Evolutionary conservation across 768 basidiomycete genomes (phyloP), one percentile per base, ranked within the genome.

Genomic region (Amanita molliuscula): DNA sequence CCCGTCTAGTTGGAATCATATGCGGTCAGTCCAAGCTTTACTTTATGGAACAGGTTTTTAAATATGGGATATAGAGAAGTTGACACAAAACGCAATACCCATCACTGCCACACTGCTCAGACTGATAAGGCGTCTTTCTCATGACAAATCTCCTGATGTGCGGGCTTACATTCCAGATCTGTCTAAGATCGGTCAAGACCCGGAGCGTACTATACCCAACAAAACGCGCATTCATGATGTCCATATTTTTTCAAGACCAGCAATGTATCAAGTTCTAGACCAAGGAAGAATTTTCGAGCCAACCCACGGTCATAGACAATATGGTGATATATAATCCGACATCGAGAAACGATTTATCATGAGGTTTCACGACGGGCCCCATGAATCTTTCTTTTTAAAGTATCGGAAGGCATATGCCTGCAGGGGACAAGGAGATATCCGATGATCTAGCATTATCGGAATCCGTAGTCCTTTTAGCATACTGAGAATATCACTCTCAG

Each of bases 1-100:
- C 93, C n/a, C 77, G 91, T 44, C 74, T 90, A 41, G 65, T 82
- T 36, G 78, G 78, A 44, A 57, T 65, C 43, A 61, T 81, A 25
- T 71, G 67, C 55, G 74, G 85, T 86, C 65, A 61, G 79, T 69
- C 47, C 11, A 44, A 44, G 51, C 28, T 50, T 50, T 10, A 4
- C 21, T 6, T 10, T 8, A 33, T 11, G 7, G 15, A 6, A 34
- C 9, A n/a, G 6, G 8, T 1, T 18, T 31, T 20, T 40, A 16
- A 44, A 53, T 48, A 51, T 44, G 38, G 48, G 48, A 53, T 53
- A 35, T 56, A 73, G 70, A 61, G 20, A 60, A 55, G 47, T 56
- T 64, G 41, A 50, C 60, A 31, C 61, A 54, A 44, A 53, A 61
- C 41, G 61, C 60, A 52, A 58, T 53, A 41, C 58, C 61, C 20